Evolutionary conservation across 2,329 filamentous ascomycete species (phyloP).

Genomic region (Neonectria punicea): DNA sequence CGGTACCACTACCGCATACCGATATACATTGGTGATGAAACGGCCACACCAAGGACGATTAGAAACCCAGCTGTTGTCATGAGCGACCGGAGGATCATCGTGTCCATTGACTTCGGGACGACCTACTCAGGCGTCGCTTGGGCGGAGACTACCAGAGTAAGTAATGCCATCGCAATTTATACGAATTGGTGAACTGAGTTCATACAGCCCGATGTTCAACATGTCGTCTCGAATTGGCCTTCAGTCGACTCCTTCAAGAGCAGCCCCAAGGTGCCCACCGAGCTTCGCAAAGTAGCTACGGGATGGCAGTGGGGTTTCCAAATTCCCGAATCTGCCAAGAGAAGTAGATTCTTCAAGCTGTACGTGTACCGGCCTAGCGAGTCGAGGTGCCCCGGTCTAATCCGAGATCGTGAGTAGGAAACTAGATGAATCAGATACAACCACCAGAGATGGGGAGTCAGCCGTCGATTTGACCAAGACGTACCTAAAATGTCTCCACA

Average conservation of each 20-base stretch:
- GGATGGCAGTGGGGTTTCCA: constrained; percentile 62
- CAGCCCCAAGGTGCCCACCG: constrained; percentile 61
- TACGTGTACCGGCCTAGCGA: constrained; percentile 44
- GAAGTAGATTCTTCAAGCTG: constrained; percentile 61
- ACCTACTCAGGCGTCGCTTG: constrained; percentile 67
- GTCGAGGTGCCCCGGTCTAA: constrained; percentile 24
- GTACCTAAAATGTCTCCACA: constrained; percentile 60
- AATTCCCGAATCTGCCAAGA: constrained; percentile 54
- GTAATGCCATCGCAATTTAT: constrained; percentile 25
- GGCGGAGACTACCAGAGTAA: constrained; percentile 55
- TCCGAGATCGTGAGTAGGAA: constrained; percentile 41
- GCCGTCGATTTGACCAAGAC: constrained; percentile 50
- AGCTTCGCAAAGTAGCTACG: constrained; percentile 54
- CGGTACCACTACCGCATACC: constrained; percentile 31
- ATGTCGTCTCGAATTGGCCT: constrained; percentile 58
- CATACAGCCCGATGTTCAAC: constrained; percentile 51
- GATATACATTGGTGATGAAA: constrained; percentile 34
- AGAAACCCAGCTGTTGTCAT: constrained; percentile 39
- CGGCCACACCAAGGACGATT: constrained; percentile 27
- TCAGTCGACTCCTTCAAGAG: constrained; percentile 45
- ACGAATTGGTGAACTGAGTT: constrained; percentile 35
- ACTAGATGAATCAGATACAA: constrained; percentile 47
- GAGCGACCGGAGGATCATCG: constrained; percentile 55
- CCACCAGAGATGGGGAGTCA: constrained; percentile 48
- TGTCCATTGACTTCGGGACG: constrained; percentile 67